Percentiles rank a stretch among this genome's conserved stretches.
Evolutionary conservation across 2,329 filamentous ascomycete genomes (phyloP).

Genomic region (Huntiella abstrusa): DNA sequence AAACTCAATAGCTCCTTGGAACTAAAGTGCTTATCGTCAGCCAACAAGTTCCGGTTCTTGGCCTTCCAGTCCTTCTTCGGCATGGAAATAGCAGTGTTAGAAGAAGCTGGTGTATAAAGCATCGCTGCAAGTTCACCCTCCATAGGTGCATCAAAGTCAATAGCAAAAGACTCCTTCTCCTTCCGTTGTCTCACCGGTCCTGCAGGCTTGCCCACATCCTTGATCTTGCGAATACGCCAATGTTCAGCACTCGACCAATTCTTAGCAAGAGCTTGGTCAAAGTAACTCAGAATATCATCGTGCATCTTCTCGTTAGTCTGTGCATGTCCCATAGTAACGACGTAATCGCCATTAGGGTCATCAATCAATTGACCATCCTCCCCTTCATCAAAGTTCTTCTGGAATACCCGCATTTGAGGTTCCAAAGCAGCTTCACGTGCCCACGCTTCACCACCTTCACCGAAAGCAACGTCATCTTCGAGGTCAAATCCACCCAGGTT

Average conservation of each 20-base stretch:
- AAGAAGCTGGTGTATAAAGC: conserved; percentile 64
- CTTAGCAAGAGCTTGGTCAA: conserved; percentile 88
- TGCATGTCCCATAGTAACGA: conserved; percentile 57
- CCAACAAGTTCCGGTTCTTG: conserved; percentile 78
- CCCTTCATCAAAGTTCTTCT: conserved; percentile 37
- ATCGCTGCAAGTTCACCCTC: conserved; percentile 51
- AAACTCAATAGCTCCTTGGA: conserved; percentile 75
- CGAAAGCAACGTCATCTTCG: conserved; percentile 67
- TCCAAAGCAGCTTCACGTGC: conserved; percentile 74
- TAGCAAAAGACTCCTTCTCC: conserved; percentile 91
- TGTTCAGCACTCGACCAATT: conserved; percentile 98
- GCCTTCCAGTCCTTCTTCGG: conserved; percentile 93
- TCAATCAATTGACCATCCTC: conserved; percentile 32
- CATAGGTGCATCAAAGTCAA: conserved; percentile 69
- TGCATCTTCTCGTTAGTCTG: conserved; percentile 43
- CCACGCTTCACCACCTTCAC: conserved; percentile 92
- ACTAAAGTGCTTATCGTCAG: conserved; percentile 97
- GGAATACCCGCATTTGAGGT: conserved; percentile 67
- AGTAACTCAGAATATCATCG: conserved; percentile 93
- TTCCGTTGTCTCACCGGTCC: conserved; percentile 51
- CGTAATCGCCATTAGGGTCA: conserved; percentile 43
- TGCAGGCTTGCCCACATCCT: conserved; percentile 49
- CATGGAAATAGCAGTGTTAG: conserved; percentile 63
- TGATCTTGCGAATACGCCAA: conserved; percentile 92
- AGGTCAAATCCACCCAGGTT: conserved; percentile 53